Base-by-base conservation (phyloP, 83 land plant species). In the Larix sibirica region DNA sequence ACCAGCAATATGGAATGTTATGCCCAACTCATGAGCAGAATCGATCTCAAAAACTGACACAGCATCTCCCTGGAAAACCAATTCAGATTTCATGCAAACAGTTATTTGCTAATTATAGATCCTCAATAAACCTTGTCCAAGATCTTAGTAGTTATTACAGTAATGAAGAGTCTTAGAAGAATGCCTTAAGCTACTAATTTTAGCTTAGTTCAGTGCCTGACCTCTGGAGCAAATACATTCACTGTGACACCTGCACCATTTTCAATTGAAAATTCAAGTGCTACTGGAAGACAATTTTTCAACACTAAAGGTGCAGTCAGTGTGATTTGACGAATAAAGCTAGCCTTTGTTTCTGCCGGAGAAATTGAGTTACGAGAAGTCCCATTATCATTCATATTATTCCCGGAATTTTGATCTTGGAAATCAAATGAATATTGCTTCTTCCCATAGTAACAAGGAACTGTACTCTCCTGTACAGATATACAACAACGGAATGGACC, bases 401-500 rank as follows among this genome's bases (percentile, higher is more conserved):
- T 85, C 21, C 38, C 81, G 77, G 40, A 9, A 66, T 26, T 62
- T 13, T 61, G 65, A 21, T 24, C 60, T 76, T 74, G 28, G 28
- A 28, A 18, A 70, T 75, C 50, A 44, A 76, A 47, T 17, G 76
- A 59, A 66, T 42, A 62, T 81, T 84, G 86, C 77, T 62, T 85
- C 23, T 62, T 28, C 36, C 54, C 79, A 54, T 75, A 59, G 64
- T 68, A 26, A 61, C 81, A 54, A 79, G 88, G 83, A 60, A 91
- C 80, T 61, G 78, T 38, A n/a, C 82, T 81, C 77, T 90, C 90
- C 58, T 84, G 68, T 62, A 93, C 89, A 47, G 93, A 89, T 76
- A 96, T 81, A 87, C 97, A 96, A 66, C 99, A 96, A 31, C 99
- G 95, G 74, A 98, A 95, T 63, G 95, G 93, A 80, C 94, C 94